These are phyloP conservation scores for Pistacia integerrima DNA, from an alignment of 345 rosid genomes.

Conservation along the genomic window DNA sequence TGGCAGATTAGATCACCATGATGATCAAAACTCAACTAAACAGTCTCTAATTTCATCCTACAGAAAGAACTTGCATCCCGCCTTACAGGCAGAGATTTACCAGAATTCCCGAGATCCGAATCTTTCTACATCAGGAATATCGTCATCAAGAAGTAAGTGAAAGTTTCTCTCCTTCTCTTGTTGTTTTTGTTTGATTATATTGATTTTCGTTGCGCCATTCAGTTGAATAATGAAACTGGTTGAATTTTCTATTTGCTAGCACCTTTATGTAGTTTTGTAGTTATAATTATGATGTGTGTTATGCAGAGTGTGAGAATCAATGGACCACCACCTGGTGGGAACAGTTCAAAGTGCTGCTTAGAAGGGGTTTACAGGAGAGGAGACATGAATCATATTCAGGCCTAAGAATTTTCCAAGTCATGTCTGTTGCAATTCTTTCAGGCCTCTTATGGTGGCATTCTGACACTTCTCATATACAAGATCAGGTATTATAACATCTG, in stretches of 20 bases:
- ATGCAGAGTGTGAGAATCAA: constrained; percentile 44
- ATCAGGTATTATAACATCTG: constrained; percentile 66
- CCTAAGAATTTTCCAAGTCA: constrained; percentile 77
- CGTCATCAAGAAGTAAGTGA: constrained; percentile 39
- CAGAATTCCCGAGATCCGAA: constrained; percentile 34
- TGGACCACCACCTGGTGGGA: constrained; percentile 91
- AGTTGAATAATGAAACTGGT: neutral
- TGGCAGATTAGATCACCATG: constrained; percentile 50
- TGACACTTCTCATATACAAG: constrained; percentile 65
- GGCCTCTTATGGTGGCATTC: constrained; percentile 96
- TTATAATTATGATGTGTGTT: constrained; percentile 11
- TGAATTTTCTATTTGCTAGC: neutral
- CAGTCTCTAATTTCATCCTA: constrained; percentile 60
- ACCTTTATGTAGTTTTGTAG: neutral
- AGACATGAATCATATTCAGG: constrained; percentile 84
- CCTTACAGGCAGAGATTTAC: constrained; percentile 54
- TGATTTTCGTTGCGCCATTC: neutral
- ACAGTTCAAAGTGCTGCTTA: constrained; percentile 68
- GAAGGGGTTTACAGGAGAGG: constrained; percentile 79
- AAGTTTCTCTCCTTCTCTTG: neutral
- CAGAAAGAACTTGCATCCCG: constrained; percentile 55
- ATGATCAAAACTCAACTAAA: constrained; percentile 68
- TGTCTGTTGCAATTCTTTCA: constrained; percentile 80
- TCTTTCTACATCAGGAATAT: constrained; percentile 26
- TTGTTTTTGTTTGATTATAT: neutral